phyloP scores from a whole-genome alignment of 257 asterid species.

The Phtheirospermum japonicum region DNA sequence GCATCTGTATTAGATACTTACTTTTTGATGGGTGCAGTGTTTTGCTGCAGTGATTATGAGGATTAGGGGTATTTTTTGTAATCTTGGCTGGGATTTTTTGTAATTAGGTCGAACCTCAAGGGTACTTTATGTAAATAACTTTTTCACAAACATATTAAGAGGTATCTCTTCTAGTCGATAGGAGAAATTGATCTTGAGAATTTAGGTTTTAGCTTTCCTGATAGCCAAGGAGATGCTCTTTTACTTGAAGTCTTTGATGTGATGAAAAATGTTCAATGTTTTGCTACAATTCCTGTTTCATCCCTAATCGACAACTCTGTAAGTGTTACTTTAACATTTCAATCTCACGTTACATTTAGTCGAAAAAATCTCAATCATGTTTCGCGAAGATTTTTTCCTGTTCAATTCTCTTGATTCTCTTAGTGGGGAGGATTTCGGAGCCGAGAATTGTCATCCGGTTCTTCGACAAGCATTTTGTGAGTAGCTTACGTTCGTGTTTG shows the following conservation, averaged over 20 bases:
- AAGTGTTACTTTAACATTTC: constrained; percentile 38
- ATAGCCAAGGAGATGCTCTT: constrained; percentile 91
- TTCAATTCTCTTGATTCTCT: not conserved
- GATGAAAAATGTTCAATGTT: constrained; percentile 66
- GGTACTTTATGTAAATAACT: too few species aligned
- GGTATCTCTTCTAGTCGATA: constrained; percentile 9
- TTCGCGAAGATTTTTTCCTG: not conserved
- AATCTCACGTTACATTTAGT: constrained; percentile 14
- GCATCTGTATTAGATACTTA: too few species aligned
- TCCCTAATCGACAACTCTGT: constrained; percentile 71
- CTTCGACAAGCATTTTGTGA: too few species aligned
- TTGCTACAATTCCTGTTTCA: constrained; percentile 70
- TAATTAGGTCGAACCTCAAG: too few species aligned
- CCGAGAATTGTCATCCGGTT: too few species aligned
- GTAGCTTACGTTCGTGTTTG: too few species aligned
- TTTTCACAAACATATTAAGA: constrained; percentile 9
- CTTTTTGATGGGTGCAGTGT: too few species aligned
- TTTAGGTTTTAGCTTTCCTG: constrained; percentile 74
- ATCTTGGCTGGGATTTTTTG: too few species aligned
- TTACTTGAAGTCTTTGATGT: too few species aligned
- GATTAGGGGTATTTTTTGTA: too few species aligned
- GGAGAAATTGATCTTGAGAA: constrained; percentile 23
- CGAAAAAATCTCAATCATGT: constrained; percentile 7
- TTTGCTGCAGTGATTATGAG: too few species aligned
- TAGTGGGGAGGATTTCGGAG: constrained; percentile 3